Evolutionary conservation across 2,329 filamentous ascomycete species (phyloP).

Genomic region (Tolypocladium endophyticum): DNA sequence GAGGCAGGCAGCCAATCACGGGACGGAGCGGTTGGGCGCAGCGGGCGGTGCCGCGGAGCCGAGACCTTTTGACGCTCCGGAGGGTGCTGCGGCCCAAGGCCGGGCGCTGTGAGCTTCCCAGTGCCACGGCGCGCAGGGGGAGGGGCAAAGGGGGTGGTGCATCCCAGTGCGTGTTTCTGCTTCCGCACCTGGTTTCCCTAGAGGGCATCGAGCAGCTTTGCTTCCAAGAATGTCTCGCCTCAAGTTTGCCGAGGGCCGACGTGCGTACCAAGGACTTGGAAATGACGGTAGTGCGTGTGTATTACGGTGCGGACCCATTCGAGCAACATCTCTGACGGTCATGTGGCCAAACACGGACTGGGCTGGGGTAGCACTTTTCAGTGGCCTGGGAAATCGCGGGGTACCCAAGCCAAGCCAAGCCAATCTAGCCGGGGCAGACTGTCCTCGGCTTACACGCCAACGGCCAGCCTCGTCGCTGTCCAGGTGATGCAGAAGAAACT

Average conservation of each 20-base stretch:
- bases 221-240: neutral
- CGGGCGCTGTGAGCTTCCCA: too few species aligned
- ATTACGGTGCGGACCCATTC: neutral
- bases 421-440: neutral
- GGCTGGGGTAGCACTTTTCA: neutral
- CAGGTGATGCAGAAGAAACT: neutral
- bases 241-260: neutral
- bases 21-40: neutral
- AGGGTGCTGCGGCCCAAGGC: neutral
- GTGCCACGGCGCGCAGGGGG: neutral
- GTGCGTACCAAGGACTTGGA: neutral
- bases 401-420: neutral
- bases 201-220: neutral
- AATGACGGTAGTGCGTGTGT: neutral
- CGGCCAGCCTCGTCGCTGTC: too few species aligned
- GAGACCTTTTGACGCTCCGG: constrained; percentile 5
- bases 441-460: neutral
- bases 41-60: constrained; percentile 8
- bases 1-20: constrained; percentile 6
- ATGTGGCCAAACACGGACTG: constrained; percentile 1
- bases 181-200: neutral
- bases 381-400: neutral
- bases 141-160: too few species aligned
- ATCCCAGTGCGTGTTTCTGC: neutral
- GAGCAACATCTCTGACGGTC: constrained; percentile 2